Evolutionary conservation across 345 rosid genomes (phyloP).

Genomic region (Syzygium oleosum): DNA sequence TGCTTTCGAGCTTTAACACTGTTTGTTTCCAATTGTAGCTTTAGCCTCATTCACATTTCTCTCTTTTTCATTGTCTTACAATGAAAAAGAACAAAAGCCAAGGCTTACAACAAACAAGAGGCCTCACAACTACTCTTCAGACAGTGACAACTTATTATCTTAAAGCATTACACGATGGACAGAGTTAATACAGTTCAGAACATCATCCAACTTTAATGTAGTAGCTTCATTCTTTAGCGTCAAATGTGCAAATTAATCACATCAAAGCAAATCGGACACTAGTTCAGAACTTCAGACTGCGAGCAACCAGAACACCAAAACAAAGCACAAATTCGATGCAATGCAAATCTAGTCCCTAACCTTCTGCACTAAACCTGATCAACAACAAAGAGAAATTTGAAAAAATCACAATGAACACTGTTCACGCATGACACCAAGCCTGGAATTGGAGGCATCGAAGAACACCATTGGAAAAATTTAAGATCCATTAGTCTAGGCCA

Average conservation of each 20-base stretch:
- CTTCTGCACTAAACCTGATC: background rate
- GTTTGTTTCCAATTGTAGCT: too few species aligned
- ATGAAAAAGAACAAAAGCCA: background rate
- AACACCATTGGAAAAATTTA: background rate
- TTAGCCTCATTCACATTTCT: too few species aligned
- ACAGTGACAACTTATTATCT: background rate
- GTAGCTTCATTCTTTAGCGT: background rate
- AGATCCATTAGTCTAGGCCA: too few species aligned
- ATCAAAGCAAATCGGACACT: background rate
- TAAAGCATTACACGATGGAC: background rate
- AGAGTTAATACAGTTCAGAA: background rate
- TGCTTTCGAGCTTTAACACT: too few species aligned
- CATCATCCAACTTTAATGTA: background rate
- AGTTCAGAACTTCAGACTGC: too few species aligned
- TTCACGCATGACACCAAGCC: rapidly evolving
- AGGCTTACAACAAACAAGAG: background rate
- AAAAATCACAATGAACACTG: rapidly evolving
- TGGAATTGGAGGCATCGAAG: background rate
- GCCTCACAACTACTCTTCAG: background rate
- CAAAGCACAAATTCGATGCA: background rate
- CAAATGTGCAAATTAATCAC: background rate
- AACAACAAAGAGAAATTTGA: too few species aligned
- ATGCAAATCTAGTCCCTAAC: background rate
- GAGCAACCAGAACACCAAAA: background rate
- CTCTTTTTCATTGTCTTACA: background rate